A percentile compares a stretch with the other conserved stretches of the same genome.
phyloP scores from a whole-genome alignment of 2,329 filamentous ascomycete species.

The Ambrosiella cleistominuta region DNA sequence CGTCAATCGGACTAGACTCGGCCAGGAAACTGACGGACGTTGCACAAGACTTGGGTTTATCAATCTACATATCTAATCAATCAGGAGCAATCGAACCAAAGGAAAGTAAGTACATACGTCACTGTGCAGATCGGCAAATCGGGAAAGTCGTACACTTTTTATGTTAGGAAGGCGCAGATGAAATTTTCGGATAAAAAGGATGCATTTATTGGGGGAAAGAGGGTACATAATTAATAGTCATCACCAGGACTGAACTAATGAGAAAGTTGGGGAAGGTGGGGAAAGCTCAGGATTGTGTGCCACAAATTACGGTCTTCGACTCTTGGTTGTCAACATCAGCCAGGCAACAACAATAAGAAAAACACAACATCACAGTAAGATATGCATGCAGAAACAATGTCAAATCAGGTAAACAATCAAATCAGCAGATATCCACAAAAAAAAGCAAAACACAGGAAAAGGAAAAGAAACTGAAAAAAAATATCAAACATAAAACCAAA shows the following conservation, averaged over 20 bases:
- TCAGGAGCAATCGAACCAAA: neutral
- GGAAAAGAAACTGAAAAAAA: constrained; percentile 15
- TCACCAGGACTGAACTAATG: too few species aligned
- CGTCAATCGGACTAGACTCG: neutral
- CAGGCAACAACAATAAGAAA: too few species aligned
- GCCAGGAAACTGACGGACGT: neutral
- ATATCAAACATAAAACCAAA: constrained; percentile 16
- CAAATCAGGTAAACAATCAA: constrained; percentile 12
- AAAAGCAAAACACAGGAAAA: constrained; percentile 11
- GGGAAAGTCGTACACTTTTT: too few species aligned
- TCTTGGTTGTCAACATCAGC: too few species aligned
- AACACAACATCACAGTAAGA: too few species aligned
- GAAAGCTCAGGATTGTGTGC: too few species aligned
- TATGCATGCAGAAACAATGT: neutral
- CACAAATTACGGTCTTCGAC: too few species aligned
- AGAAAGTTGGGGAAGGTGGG: too few species aligned
- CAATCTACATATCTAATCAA: neutral
- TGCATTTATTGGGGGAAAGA: too few species aligned
- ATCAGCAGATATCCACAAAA: neutral
- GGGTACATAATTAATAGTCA: too few species aligned
- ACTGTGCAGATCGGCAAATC: neutral
- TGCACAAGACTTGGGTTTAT: neutral
- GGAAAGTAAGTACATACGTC: neutral
- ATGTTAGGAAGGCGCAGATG: too few species aligned
- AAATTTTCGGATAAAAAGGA: too few species aligned